Percentiles rank a stretch among this genome's conserved stretches.
Conservation (phyloP, 2,329 filamentous ascomycete genomes). For the Scytalidium sp. region DNA sequence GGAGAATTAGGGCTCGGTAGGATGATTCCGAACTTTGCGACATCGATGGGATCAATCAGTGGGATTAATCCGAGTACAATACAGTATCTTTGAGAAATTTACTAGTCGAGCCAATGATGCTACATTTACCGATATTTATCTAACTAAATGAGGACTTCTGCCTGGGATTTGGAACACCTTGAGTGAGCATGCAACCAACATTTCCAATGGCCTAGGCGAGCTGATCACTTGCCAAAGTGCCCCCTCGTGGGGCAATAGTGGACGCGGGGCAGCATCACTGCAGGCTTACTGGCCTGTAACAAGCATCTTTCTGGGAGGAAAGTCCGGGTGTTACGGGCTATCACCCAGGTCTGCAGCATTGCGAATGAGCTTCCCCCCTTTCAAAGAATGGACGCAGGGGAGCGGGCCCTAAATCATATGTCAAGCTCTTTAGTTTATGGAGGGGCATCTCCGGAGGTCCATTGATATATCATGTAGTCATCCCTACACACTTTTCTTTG, state of each 20-base stretch:
- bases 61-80: neutral
- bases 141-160: no score
- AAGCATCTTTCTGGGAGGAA: neutral
- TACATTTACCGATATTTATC: no score
- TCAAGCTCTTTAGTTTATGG: neutral
- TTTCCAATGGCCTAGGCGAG: no score
- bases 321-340: neutral
- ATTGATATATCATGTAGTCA: neutral
- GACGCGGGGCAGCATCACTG: no score
- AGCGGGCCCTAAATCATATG: neutral
- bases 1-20: neutral
- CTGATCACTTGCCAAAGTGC: no score
- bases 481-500: no score
- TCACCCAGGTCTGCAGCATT: neutral
- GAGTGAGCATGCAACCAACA: no score
- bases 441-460: neutral
- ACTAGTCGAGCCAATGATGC: no score
- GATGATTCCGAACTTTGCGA: neutral
- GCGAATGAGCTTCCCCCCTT: neutral
- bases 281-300: no score
- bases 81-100: no score
- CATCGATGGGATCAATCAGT: neutral
- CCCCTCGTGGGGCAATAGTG: no score
- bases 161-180: no score
- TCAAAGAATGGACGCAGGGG: neutral